Conservation (phyloP, 176 grass and related monocot genomes). For the Eleusine indica region DNA sequence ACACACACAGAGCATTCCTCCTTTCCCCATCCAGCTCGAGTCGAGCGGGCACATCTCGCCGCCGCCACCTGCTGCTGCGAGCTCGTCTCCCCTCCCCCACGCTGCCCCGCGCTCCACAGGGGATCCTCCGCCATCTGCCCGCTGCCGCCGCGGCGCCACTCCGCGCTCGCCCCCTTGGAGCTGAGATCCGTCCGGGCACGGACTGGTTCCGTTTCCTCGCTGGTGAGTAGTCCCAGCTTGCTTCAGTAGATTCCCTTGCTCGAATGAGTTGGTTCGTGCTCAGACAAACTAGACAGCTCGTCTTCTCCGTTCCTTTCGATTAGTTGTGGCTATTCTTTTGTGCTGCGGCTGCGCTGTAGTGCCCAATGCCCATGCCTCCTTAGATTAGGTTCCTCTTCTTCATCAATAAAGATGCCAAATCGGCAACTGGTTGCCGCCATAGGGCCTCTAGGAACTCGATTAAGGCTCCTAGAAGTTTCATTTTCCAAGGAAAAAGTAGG, state of each 20-base stretch:
- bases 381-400: conserved; percentile 1
- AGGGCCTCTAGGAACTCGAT: background rate
- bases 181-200: background rate
- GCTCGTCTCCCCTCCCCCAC: background rate
- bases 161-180: background rate
- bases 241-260: background rate
- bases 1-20: background rate
- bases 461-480: background rate
- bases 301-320: background rate
- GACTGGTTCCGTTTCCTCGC: background rate
- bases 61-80: conserved; percentile 8
- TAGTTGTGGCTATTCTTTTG: background rate
- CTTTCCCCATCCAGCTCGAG: conserved; percentile 21
- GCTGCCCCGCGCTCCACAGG: too few species aligned
- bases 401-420: background rate
- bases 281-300: background rate
- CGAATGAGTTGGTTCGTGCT: background rate
- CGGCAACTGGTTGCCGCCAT: background rate
- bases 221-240: conserved; percentile 8
- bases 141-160: background rate
- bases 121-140: background rate
- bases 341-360: background rate
- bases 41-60: conserved; percentile 14
- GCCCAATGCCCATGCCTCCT: background rate
- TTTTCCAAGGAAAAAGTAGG: background rate